Conservation (phyloP, 176 grass and related monocot genomes). For the Chrysopogon serrulatus region DNA sequence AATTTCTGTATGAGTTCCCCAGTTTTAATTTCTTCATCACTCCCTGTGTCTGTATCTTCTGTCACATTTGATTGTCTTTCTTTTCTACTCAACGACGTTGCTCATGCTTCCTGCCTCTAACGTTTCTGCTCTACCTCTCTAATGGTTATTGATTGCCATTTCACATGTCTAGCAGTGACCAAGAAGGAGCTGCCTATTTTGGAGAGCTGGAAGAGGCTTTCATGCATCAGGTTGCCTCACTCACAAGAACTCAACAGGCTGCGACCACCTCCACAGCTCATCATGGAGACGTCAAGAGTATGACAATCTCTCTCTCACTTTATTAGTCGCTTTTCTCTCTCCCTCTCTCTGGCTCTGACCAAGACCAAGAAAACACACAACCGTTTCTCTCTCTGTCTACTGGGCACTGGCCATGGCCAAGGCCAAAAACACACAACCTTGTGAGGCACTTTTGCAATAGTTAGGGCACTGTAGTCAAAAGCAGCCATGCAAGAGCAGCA, state of each 20-base stretch:
- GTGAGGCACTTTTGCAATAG: conserved; percentile 42
- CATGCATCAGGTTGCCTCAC: conserved; percentile 57
- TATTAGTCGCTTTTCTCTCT: conserved; percentile 10
- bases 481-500: conserved; percentile 43
- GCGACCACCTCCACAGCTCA: conserved; percentile 37
- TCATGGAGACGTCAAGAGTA: conserved; percentile 54
- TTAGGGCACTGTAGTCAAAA: conserved; percentile 62
- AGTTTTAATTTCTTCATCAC: background rate
- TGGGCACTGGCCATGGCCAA: background rate
- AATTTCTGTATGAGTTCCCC: background rate
- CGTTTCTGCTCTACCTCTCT: background rate
- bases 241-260: conserved; percentile 40
- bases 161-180: conserved; percentile 37
- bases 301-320: background rate
- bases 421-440: conserved; percentile 28
- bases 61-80: background rate
- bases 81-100: conserved; percentile 4
- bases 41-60: background rate
- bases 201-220: conserved; percentile 84
- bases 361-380: conserved; percentile 28
- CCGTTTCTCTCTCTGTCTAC: conserved; percentile 9
- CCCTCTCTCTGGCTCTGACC: conserved; percentile 2
- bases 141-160: background rate
- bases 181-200: conserved; percentile 61
- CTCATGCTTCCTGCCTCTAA: background rate